These are phyloP conservation scores for Hypoxylon crocopeplum DNA, from an alignment of 495 filamentous ascomycete species.

Conservation along the genomic window DNA sequence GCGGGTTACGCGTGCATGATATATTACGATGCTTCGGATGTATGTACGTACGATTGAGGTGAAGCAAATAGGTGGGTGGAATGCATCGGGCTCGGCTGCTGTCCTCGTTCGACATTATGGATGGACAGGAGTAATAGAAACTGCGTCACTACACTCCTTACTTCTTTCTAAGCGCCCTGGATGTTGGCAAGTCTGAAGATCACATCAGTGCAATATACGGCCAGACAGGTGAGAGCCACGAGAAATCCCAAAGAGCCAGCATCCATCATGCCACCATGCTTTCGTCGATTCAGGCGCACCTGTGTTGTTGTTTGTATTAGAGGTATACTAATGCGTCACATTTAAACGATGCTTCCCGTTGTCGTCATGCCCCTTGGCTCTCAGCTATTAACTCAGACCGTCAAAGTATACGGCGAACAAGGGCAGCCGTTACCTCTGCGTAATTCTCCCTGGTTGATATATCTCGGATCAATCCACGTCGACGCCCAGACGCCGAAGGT, in stretches of 20 bases:
- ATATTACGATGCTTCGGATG: background rate
- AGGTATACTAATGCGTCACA: too few species aligned
- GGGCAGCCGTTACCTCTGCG: too few species aligned
- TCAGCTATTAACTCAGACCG: too few species aligned
- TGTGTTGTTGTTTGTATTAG: background rate
- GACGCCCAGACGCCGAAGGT: constrained; percentile 71
- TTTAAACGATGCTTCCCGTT: background rate
- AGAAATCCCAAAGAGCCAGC: background rate
- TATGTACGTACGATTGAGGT: background rate
- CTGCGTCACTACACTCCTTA: background rate
- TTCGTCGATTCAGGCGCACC: background rate
- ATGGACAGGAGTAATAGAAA: background rate
- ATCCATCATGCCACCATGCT: background rate
- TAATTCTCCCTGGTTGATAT: background rate
- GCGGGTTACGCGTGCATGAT: constrained; percentile 7
- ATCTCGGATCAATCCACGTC: constrained; percentile 59
- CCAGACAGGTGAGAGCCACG: background rate
- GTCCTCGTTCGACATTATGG: background rate
- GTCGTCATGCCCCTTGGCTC: too few species aligned
- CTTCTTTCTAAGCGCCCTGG: background rate
- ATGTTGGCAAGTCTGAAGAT: too few species aligned
- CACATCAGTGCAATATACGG: too few species aligned
- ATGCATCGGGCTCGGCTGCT: background rate
- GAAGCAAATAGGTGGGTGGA: background rate
- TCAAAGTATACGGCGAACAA: too few species aligned